These are phyloP conservation scores for Triticum timopheevii DNA, from an alignment of 176 grass and related monocot species.

Conservation along the genomic window DNA sequence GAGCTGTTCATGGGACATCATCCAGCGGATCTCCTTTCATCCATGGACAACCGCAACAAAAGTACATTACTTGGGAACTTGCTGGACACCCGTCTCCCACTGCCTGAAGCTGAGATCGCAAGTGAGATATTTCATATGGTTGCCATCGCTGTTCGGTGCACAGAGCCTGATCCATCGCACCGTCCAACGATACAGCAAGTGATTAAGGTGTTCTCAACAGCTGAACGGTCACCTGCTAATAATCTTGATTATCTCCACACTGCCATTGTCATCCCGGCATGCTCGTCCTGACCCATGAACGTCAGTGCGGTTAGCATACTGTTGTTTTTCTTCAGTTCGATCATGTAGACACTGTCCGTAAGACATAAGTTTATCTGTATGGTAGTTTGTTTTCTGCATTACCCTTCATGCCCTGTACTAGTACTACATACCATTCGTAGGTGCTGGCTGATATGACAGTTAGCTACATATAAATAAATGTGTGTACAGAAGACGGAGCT, in stretches of 20 bases:
- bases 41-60: neutral
- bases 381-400: neutral
- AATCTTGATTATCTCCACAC: neutral
- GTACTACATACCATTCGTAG: neutral
- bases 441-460: neutral
- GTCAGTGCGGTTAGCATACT: neutral
- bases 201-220: neutral
- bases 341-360: neutral
- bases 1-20: neutral
- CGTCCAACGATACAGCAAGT: neutral
- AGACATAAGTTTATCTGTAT: neutral
- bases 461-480: neutral
- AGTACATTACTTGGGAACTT: no score
- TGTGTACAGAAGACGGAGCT: neutral
- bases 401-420: neutral
- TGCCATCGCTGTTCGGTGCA: neutral
- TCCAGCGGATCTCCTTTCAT: neutral
- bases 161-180: neutral
- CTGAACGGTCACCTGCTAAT: neutral
- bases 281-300: neutral
- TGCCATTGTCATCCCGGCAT: neutral
- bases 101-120: no score
- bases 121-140: no score
- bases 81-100: no score
- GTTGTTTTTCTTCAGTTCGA: neutral